Evolutionary conservation across 1,284 basidiomycete species (phyloP).

Genomic region (Tylopilus sp.): DNA sequence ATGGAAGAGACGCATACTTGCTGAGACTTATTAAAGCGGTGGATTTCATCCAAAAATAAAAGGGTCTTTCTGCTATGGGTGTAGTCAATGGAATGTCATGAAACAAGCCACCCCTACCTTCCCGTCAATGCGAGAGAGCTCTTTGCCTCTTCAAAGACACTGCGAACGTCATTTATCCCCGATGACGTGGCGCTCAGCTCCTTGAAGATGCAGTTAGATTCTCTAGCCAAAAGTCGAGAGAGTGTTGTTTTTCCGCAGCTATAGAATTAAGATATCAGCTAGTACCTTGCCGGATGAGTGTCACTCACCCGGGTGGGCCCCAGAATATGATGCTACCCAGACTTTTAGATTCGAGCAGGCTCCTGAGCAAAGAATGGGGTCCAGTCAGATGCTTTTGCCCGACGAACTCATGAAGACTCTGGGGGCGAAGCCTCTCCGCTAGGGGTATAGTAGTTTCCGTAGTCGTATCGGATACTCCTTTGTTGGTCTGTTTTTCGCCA

Average conservation of each 20-base stretch:
- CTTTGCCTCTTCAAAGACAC: slow-evolving; percentile 78
- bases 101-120: slow-evolving; percentile 35
- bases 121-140: slow-evolving; percentile 65
- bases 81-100: slow-evolving; percentile 1
- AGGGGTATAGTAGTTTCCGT: slow-evolving; percentile 47
- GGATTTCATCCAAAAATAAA: slow-evolving; percentile 83
- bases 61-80: slow-evolving; percentile 51
- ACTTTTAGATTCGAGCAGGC: slow-evolving; percentile 43
- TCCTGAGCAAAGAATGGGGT: slow-evolving; percentile 49
- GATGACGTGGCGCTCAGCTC: slow-evolving; percentile 74
- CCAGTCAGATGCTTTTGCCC: slow-evolving; percentile 63
- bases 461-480: slow-evolving; percentile 20
- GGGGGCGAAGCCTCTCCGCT: slow-evolving; percentile 63
- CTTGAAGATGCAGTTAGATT: slow-evolving; percentile 60
- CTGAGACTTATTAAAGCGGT: slow-evolving; percentile 81
- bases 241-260: slow-evolving; percentile 79
- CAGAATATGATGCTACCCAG: slow-evolving; percentile 66
- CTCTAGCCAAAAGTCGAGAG: slow-evolving; percentile 62
- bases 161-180: slow-evolving; percentile 75
- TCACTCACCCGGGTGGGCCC: slow-evolving; percentile 66
- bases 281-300: not conserved
- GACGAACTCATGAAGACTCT: slow-evolving; percentile 56
- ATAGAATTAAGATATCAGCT: not conserved
- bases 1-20: slow-evolving; percentile 45
- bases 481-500: slow-evolving; percentile 29